Base-by-base conservation (phyloP, 768 basidiomycete genomes). In the Hysterangium stoloniferum region DNA sequence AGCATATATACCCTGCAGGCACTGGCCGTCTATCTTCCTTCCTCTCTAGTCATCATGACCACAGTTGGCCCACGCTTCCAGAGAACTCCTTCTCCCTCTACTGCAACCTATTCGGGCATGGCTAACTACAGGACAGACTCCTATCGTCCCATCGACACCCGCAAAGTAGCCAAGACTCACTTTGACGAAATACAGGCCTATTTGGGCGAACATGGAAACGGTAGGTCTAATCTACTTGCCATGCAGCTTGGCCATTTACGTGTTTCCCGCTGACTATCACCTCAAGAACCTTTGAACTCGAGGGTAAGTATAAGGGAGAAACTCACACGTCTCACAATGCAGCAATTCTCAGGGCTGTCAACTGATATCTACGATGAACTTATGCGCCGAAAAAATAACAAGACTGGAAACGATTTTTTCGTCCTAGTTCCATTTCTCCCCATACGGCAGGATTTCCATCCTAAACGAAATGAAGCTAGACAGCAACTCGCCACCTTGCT, bases 321-420 rank as follows among this genome's bases (percentile, higher is more conserved):
- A 68, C 82, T 98, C 55, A 97, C 93, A 4, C 78, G 92, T 34
- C 76, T 99, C 54, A 96, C 95, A 4, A 82, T 84, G 54, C 89
- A 94, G 59, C 96, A 99, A 66, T 97, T 98, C 59, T 91, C 96
- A 59, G 96, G 98, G 64, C 74, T 99, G 2, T 94, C 92, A 6
- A 98, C 95, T 6, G 96, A 99, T 64, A 94, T 98, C 2, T 98
- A 91, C 62, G 96, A 98, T 65, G 96, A 99, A 63, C 75, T 97
- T 46, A 71, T 95, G 38, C 79, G 96, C 29, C 71, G 94, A 54
- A 80, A 84, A 69, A 79, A 73, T 42, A 73, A 73, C 52, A 64
- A 70, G 2, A 63, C 64, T 48, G 76, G 83, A 54, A 82, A 81
- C 51, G 80, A 87, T n/a, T 33, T 52, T 13, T 41, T n/a, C 15